These are phyloP conservation scores for Lasiodiplodia theobromae DNA, from an alignment of 2,329 filamentous ascomycete genomes.

Conservation along the genomic window DNA sequence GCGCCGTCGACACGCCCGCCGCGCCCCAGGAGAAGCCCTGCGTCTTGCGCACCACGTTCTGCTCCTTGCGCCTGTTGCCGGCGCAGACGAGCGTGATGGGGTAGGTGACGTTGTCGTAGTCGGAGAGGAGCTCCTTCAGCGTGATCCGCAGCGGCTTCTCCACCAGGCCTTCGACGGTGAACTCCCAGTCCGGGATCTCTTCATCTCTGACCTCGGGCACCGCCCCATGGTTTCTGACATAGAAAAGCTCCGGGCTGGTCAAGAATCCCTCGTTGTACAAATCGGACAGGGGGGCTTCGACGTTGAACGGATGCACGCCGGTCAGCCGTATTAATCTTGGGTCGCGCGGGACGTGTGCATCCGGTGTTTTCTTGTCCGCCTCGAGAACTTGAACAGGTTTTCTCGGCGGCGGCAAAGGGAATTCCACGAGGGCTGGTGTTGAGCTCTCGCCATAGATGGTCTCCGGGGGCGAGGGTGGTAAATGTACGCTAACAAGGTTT, in stretches of 20 bases:
- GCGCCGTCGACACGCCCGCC: conserved; percentile 82
- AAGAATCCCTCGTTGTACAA: conserved; percentile 84
- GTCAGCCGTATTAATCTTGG: conserved; percentile 83
- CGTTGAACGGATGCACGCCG: conserved; percentile 89
- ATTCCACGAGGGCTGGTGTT: conserved; percentile 60
- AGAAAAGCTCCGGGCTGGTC: conserved; percentile 86
- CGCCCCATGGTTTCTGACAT: conserved; percentile 87
- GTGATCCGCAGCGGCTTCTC: conserved; percentile 76
- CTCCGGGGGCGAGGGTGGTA: conserved; percentile 49
- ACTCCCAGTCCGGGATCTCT: conserved; percentile 79
- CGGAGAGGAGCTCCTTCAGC: conserved; percentile 72
- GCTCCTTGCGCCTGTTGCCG: conserved; percentile 90
- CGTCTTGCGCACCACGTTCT: conserved; percentile 87
- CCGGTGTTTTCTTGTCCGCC: conserved; percentile 84
- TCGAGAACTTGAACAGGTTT: conserved; percentile 69
- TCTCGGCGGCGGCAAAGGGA: conserved; percentile 74
- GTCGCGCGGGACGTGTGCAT: conserved; percentile 81
- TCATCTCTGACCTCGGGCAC: conserved; percentile 78
- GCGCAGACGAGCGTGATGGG: conserved; percentile 91
- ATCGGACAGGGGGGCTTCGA: conserved; percentile 80
- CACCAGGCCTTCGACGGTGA: conserved; percentile 83
- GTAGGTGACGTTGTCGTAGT: conserved; percentile 83
- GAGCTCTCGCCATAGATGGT: conserved; percentile 44
- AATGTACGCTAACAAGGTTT: conserved; percentile 35
- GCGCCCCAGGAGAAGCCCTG: conserved; percentile 96